Conservation (phyloP, 2,329 filamentous ascomycete species). For the Neofusicoccum parvum region DNA sequence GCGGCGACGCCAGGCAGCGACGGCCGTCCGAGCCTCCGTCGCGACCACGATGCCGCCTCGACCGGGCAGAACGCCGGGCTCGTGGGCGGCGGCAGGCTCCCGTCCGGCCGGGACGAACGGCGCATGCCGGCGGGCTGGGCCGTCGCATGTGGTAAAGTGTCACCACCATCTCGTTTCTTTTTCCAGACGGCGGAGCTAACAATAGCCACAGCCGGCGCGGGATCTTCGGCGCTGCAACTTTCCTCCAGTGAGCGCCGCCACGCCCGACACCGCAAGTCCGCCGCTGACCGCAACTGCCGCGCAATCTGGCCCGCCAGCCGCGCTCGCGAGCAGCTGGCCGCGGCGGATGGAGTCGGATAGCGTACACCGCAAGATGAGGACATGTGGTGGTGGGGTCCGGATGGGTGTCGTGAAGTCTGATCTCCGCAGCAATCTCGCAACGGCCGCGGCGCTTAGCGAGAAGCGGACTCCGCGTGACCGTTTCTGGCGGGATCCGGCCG, state of each 20-base stretch:
- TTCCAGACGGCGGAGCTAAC: neutral
- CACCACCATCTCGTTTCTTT: constrained; percentile 1
- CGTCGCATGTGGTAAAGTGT: constrained; percentile 9
- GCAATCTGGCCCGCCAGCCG: neutral
- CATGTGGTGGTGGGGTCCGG: constrained; percentile 7
- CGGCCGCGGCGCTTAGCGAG: neutral
- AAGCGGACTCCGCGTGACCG: neutral
- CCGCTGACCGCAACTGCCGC: constrained; percentile 11
- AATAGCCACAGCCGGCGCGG: constrained; percentile 7
- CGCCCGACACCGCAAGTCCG: constrained; percentile 6
- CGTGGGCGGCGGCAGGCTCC: neutral
- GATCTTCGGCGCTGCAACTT: neutral
- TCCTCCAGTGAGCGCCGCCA: neutral
- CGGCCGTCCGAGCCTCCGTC: neutral
- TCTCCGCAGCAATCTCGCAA: constrained; percentile 13
- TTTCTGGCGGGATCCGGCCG: neutral
- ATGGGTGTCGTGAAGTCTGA: constrained; percentile 2
- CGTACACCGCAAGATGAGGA: constrained; percentile 8
- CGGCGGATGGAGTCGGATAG: neutral
- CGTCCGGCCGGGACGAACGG: neutral
- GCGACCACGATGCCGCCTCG: neutral
- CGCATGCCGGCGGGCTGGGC: neutral
- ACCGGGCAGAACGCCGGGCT: neutral
- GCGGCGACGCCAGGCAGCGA: neutral
- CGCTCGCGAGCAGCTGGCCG: neutral